phyloP scores from a whole-genome alignment of 2,329 filamentous ascomycete genomes.

The Verticillium tricorpus region DNA sequence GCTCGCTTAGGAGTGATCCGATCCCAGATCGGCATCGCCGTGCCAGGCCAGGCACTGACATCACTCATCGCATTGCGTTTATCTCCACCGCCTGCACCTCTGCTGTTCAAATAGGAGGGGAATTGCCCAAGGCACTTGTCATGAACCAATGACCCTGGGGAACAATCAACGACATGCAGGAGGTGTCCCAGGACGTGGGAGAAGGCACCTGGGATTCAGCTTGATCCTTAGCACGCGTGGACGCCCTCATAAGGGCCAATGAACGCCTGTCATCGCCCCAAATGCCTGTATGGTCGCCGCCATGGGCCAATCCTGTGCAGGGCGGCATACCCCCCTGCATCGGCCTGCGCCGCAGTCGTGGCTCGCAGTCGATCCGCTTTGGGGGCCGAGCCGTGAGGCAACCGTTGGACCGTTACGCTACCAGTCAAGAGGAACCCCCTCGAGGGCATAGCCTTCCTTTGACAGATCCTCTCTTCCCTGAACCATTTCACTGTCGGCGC shows the following conservation, averaged over 20 bases:
- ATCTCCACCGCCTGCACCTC: neutral
- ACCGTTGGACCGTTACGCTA: neutral
- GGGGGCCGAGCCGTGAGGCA: conserved; percentile 11
- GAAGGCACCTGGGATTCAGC: neutral
- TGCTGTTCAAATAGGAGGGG: neutral
- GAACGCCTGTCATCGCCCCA: conserved; percentile 5
- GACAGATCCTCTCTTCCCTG: neutral
- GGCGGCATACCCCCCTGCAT: neutral
- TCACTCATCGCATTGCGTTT: neutral
- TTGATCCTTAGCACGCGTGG: neutral
- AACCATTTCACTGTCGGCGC: neutral
- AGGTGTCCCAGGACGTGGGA: conserved; percentile 8
- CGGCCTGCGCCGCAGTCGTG: conserved; percentile 3
- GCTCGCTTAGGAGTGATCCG: no score
- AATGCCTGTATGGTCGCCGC: conserved; percentile 7
- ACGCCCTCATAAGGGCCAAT: conserved; percentile 5
- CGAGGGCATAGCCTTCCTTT: neutral
- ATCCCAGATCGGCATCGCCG: neutral
- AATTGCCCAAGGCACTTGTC: neutral
- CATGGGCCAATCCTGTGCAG: conserved; percentile 11
- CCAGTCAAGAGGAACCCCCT: conserved; percentile 1
- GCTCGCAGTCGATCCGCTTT: conserved; percentile 8
- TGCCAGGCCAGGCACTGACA: no score
- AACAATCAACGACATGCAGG: conserved; percentile 5
- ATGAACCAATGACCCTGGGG: conserved; percentile 8